phyloP scores from a whole-genome alignment of 2,329 filamentous ascomycete genomes.

The Cercospora brassicicola region DNA sequence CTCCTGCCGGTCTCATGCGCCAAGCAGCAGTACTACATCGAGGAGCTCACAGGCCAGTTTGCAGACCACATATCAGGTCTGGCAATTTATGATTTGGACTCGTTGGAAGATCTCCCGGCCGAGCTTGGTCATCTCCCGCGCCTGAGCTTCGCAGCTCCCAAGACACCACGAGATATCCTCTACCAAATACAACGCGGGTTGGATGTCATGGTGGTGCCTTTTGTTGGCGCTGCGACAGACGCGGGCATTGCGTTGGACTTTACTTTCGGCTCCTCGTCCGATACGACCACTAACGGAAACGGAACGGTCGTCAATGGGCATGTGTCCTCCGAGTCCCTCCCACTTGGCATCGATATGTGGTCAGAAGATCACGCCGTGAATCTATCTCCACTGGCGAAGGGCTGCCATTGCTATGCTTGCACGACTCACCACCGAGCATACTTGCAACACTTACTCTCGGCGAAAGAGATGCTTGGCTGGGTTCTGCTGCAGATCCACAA shows the following conservation, averaged over 20 bases:
- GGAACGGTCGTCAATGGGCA: conserved; percentile 14
- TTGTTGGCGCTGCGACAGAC: conserved; percentile 73
- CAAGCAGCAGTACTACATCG: conserved; percentile 77
- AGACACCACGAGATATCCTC: conserved; percentile 74
- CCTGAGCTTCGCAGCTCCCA: conserved; percentile 69
- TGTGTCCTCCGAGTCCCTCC: conserved; percentile 31
- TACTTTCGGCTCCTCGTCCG: conserved; percentile 52
- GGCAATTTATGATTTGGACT: conserved; percentile 72
- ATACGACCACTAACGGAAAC: not conserved
- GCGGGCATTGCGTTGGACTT: conserved; percentile 83
- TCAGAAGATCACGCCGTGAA: conserved; percentile 60
- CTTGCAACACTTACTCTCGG: conserved; percentile 79
- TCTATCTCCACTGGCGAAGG: conserved; percentile 60
- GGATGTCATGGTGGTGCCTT: conserved; percentile 76
- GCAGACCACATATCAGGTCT: conserved; percentile 63
- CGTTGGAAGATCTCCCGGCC: conserved; percentile 66
- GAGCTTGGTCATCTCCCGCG: conserved; percentile 66
- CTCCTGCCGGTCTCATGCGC: conserved; percentile 73
- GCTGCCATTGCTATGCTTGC: conserved; percentile 82
- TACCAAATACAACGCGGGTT: conserved; percentile 73
- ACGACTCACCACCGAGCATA: conserved; percentile 81
- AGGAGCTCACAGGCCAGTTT: conserved; percentile 67
- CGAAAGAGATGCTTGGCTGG: conserved; percentile 97
- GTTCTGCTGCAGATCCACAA: conserved; percentile 91
- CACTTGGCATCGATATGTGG: conserved; percentile 81